Percentiles rank a stretch among this genome's conserved stretches.
Evolutionary conservation across 345 rosid genomes (phyloP).

Genomic region (Draba incana): DNA sequence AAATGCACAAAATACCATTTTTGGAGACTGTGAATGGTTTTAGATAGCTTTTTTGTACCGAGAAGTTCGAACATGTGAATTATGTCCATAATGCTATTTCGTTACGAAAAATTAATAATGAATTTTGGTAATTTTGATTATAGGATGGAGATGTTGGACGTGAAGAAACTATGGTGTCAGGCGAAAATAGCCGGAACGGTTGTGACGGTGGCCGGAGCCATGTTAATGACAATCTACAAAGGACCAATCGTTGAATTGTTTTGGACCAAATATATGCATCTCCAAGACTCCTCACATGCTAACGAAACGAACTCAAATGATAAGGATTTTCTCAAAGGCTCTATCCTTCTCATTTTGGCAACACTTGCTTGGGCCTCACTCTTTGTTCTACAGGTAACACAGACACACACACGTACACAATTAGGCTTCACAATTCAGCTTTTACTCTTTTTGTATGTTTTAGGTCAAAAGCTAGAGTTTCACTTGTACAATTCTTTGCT

Average conservation of each 20-base stretch:
- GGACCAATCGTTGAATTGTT: slow-evolving; percentile 65
- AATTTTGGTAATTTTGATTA: not conserved
- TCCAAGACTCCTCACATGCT: slow-evolving; percentile 33
- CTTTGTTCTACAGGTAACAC: slow-evolving; percentile 59
- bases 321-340: slow-evolving; percentile 62
- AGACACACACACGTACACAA: not conserved
- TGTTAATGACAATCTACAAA: slow-evolving; percentile 70
- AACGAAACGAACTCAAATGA: slow-evolving; percentile 31
- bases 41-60: not conserved
- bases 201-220: slow-evolving; percentile 85
- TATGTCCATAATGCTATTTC: too few relatives aligned
- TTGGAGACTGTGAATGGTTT: not conserved
- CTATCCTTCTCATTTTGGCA: slow-evolving; percentile 52
- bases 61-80: too few relatives aligned
- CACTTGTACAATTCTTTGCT: slow-evolving; percentile 6
- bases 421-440: too few relatives aligned
- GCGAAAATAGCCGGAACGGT: slow-evolving; percentile 78
- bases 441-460: not conserved
- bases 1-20: not conserved
- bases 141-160: slow-evolving; percentile 70
- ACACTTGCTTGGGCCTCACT: slow-evolving; percentile 62
- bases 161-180: slow-evolving; percentile 64
- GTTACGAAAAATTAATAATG: too few relatives aligned
- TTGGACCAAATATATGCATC: slow-evolving; percentile 53
- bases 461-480: not conserved